Conservation (phyloP, 2,329 filamentous ascomycete species). For the Rugonectria rugulosa region DNA sequence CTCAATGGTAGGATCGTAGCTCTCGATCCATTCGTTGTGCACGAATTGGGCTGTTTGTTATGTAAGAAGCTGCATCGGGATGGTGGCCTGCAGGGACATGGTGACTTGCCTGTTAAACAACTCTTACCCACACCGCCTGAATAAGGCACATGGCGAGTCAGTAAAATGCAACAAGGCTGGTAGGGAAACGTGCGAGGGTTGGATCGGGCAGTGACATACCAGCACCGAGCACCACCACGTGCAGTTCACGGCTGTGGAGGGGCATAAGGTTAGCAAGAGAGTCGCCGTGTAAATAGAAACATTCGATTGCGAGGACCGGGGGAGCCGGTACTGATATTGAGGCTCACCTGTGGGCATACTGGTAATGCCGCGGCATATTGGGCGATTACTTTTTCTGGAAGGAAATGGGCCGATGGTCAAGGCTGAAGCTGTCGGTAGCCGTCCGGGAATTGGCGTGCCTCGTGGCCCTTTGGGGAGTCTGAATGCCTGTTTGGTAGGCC, state of each 20-base stretch:
- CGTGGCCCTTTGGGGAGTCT: conserved; percentile 15
- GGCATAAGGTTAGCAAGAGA: conserved; percentile 26
- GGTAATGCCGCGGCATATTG: conserved; percentile 41
- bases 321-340: no score
- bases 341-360: conserved; percentile 39
- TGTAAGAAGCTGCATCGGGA: conserved; percentile 20
- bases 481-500: background rate
- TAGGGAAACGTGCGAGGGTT: background rate
- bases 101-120: conserved; percentile 79
- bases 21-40: conserved; percentile 93
- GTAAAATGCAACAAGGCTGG: conserved; percentile 29
- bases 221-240: conserved; percentile 83
- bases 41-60: conserved; percentile 80
- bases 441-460: conserved; percentile 15
- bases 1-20: conserved; percentile 81
- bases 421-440: background rate
- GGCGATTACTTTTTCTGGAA: conserved; percentile 16
- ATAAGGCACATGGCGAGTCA: conserved; percentile 41
- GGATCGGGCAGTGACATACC: conserved; percentile 57
- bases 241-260: conserved; percentile 72
- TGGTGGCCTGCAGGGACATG: conserved; percentile 14
- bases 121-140: conserved; percentile 90
- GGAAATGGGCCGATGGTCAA: conserved; percentile 13
- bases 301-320: no score
- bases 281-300: background rate